Evolutionary conservation across 2,329 filamentous ascomycete genomes (phyloP), one percentile per base, ranked within the genome.

Genomic region (Boeremia lycopersici): DNA sequence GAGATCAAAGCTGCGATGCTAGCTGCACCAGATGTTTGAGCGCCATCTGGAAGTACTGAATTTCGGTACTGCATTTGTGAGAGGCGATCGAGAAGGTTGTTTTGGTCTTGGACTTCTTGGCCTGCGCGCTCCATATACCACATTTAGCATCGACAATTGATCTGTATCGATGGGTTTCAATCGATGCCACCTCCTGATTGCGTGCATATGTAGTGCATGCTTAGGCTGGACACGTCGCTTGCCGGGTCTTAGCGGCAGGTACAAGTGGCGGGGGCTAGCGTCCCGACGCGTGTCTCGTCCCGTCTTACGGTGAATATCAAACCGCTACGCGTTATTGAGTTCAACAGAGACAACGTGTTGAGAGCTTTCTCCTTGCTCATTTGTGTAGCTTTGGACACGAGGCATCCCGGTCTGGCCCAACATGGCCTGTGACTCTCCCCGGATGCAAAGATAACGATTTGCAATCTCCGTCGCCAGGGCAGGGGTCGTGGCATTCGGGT

Each of bases 1-100:
- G 70, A 74, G 50, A 65, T 57, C 17, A 65, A 62, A 35, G 51
- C 56, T n/a, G 59, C 53, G 28, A 73, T 73, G 65, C 56, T 63
- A 23, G 59, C 48, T 28, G 61, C 48, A 30, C 48, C 55, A 28
- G 49, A 55, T 51, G 53, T 23, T n/a, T 52, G 35, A 46, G 23
- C 33, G 19, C 9, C 10, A 48, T 42, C 53, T 54, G 56, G 46
- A 29, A 23, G 3, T 23, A 23, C 3, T 19, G 28, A 61, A 45
- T 7, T 52, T 53, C 17, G 57, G 57, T 25, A 48, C 53, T n/a
- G 61, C 47, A 56, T 56, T 28, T 55, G 45, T 29, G 43, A 46
- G 33, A 31, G 57, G 57, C n/a, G 55, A 49, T 42, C 28, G 25
- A 13, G 50, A 55, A n/a, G 64, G 57, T 17, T 61, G 56, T 31